Base-by-base conservation (phyloP, 176 grass and related monocot genomes). In the Oryza glumipatula region DNA sequence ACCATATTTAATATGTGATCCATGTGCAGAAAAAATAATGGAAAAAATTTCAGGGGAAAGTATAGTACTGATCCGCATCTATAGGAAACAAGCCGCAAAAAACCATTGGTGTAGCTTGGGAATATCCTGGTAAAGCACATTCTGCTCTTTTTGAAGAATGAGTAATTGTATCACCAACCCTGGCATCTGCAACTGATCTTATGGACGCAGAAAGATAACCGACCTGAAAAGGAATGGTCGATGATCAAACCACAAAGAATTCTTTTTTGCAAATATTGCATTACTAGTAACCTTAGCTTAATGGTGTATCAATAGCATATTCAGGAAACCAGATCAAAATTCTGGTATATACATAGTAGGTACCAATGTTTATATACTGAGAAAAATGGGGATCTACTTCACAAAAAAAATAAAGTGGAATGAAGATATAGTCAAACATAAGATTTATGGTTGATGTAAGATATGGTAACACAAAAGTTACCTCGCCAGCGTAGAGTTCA, bases 171-270 rank as follows among this genome's bases (percentile, higher is more conserved):
- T 98, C 95, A 84, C 95, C 95, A 39, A 98, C 95, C 46, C 91
- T 85, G 49, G 95, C 95, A 91, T 98, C 95, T 88, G 88, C 92
- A 73, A 95, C 95, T 86, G 95, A 98, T 88, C 93, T 89, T 90
- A 98, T 87, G 74, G 95, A 95, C 83, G 95, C 95, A 81, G 95
- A 95, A 65, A 98, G 87, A 89, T 98, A 98, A n/a, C 95, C 95
- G 2, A 98, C 95, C 95, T 98, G 64, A 79, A 19, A 73, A 35
- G 7, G 76, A 79, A 47, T 75, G 39, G 45, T 35, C 35, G 78
- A 35, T 70, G 33, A 13, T 83, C 39, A 83, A 83, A 44, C 76
- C 36, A 80, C 46, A 73, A 77, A 68, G 32, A 51, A 82, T 63
- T 45, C 52, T 73, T 52, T 74, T 81, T 81, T 68, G 79, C 30